These are phyloP conservation scores for Pseudomonodictys pantanalensis DNA, from an alignment of 495 filamentous ascomycete genomes.

Conservation along the genomic window DNA sequence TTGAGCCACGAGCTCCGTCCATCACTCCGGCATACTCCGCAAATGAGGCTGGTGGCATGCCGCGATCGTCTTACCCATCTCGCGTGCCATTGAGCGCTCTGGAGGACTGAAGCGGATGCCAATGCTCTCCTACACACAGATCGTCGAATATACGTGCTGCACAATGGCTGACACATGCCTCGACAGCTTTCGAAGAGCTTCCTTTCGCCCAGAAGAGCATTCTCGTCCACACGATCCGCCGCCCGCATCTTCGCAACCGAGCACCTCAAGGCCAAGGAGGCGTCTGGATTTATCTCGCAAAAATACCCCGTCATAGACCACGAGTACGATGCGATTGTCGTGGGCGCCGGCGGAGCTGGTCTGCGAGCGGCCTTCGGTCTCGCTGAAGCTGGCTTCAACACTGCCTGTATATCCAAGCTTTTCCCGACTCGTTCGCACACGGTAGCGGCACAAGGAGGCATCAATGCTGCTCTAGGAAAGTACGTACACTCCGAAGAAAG, in stretches of 20 bases:
- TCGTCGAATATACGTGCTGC: not conserved
- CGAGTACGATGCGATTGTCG: conserved; percentile 78
- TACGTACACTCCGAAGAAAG: conserved; percentile 41
- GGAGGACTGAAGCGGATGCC: not conserved
- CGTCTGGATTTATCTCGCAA: conserved; percentile 72
- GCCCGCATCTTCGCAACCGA: conserved; percentile 78
- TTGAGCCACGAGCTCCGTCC: not conserved
- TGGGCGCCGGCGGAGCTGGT: conserved; percentile 91
- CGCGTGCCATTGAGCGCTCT: not conserved
- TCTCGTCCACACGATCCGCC: conserved; percentile 80
- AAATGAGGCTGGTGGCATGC: conserved; percentile 12
- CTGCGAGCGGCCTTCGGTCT: conserved; percentile 94
- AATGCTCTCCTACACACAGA: not conserved
- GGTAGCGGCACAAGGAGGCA: conserved; percentile 89
- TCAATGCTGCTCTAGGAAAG: conserved; percentile 96
- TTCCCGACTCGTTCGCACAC: conserved; percentile 96
- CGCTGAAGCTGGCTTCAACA: conserved; percentile 96
- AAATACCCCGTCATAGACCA: conserved; percentile 85
- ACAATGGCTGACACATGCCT: conserved; percentile 24
- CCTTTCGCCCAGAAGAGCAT: conserved; percentile 41
- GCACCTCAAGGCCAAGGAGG: conserved; percentile 87
- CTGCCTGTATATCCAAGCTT: conserved; percentile 95
- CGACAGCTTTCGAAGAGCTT: conserved; percentile 31
- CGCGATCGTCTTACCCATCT: conserved; percentile 11
- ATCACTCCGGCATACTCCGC: conserved; percentile 23